Conservation (phyloP, 768 basidiomycete genomes). For the Pulveroboletus sp. region DNA sequence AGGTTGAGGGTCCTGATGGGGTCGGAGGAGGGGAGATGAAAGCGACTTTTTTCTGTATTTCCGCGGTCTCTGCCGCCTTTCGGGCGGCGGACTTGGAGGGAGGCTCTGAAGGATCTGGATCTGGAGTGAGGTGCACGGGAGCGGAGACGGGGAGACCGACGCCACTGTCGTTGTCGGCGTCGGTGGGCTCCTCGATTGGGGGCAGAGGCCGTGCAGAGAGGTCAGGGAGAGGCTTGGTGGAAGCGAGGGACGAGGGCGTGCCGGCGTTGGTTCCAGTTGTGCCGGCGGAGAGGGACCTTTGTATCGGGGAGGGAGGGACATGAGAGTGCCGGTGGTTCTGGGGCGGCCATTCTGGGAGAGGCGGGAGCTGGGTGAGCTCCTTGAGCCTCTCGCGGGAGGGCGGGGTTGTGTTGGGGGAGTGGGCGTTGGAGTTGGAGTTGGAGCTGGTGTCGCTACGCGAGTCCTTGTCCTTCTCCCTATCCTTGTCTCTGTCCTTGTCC, state of each 20-base stretch:
- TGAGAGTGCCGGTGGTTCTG: constrained; percentile 25
- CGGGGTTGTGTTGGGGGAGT: constrained; percentile 24
- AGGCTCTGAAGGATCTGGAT: constrained; percentile 22
- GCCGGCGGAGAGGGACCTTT: constrained; percentile 27
- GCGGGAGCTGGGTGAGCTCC: constrained; percentile 50
- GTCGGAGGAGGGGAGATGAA: constrained; percentile 82
- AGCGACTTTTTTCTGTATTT: constrained; percentile 80
- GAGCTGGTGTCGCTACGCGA: constrained; percentile 33
- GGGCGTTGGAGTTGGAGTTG: constrained; percentile 26
- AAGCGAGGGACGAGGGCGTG: constrained; percentile 44
- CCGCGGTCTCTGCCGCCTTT: constrained; percentile 39
- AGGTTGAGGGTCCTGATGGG: constrained; percentile 44
- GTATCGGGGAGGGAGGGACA: constrained; percentile 21
- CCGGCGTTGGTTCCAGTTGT: constrained; percentile 33
- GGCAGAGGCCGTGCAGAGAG: constrained; percentile 48
- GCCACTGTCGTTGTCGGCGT: constrained; percentile 34
- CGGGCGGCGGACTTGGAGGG: constrained; percentile 32
- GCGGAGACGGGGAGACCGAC: constrained; percentile 35
- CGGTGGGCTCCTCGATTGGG: constrained; percentile 41
- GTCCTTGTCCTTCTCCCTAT: constrained; percentile 27
- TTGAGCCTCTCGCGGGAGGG: constrained; percentile 49
- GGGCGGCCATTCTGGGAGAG: constrained; percentile 61
- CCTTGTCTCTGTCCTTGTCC: constrained; percentile 29
- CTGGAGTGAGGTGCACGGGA: constrained; percentile 24
- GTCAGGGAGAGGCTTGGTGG: constrained; percentile 73